phyloP scores from a whole-genome alignment of 163 green algal species.

The Coccomyxa subellipsoidea region DNA sequence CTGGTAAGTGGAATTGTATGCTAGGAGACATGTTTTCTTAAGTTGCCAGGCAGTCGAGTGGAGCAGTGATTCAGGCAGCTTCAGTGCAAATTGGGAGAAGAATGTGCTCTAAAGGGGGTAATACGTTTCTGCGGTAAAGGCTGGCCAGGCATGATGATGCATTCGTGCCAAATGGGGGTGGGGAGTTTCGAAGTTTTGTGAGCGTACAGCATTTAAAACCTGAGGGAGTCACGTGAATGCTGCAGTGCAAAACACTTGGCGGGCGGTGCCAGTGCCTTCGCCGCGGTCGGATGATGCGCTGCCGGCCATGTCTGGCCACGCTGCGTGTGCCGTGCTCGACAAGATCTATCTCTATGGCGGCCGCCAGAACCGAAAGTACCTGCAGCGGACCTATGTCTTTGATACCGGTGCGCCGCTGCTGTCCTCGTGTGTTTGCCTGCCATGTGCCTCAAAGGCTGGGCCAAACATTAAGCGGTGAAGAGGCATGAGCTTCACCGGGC shows the following conservation, averaged over 20 bases:
- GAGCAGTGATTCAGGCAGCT: neutral
- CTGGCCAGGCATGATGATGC: neutral
- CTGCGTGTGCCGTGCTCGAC: conserved; percentile 20
- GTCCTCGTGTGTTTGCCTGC: neutral
- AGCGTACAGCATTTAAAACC: neutral
- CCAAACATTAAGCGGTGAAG: no score
- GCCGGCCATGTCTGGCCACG: conserved; percentile 16
- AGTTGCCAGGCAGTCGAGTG: no score
- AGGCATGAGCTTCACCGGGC: no score
- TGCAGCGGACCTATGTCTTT: conserved; percentile 42
- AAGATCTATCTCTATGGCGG: conserved; percentile 47
- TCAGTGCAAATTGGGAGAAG: neutral
- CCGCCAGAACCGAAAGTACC: conserved; percentile 49
- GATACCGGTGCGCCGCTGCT: conserved; percentile 30
- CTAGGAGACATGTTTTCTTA: neutral
- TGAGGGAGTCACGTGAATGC: neutral
- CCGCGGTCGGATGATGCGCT: neutral
- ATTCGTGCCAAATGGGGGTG: neutral
- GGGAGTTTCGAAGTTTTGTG: neutral
- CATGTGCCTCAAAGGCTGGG: no score
- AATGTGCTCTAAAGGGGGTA: neutral
- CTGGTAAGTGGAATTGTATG: neutral
- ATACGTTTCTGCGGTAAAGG: no score
- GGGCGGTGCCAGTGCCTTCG: neutral
- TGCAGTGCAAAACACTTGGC: neutral